These are phyloP conservation scores for Phytopythium vexans DNA, from an alignment of 352 stramenopile species.

Conservation along the genomic window DNA sequence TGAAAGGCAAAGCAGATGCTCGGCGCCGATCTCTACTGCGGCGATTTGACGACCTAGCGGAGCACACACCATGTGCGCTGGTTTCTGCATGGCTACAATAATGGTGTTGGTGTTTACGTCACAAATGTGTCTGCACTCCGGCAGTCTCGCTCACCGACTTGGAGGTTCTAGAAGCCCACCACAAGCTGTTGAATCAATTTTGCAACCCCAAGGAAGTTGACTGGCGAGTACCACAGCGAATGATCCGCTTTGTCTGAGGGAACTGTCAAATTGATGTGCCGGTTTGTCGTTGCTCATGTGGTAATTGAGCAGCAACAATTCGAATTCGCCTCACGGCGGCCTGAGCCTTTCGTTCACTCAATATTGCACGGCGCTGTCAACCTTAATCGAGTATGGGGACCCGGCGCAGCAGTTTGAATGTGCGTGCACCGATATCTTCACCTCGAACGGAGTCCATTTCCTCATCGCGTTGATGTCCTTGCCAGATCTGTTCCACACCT, in stretches of 20 bases:
- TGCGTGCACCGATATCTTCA: conserved; percentile 12
- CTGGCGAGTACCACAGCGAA: conserved; percentile 7
- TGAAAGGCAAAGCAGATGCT: too few species aligned
- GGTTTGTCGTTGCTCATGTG: not conserved
- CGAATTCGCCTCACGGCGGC: not conserved
- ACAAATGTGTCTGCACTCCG: not conserved
- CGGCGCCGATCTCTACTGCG: not conserved
- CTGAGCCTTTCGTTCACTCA: conserved; percentile 42
- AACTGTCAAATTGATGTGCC: not conserved
- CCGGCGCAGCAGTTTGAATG: conserved; percentile 54
- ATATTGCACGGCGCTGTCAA: conserved; percentile 41
- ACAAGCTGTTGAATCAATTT: conserved; percentile 41
- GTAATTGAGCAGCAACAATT: too few species aligned
- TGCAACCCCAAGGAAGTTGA: conserved; percentile 20
- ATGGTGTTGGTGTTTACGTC: not conserved
- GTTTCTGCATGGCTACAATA: not conserved
- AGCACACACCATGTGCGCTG: not conserved
- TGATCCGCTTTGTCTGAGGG: not conserved
- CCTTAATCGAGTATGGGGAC: conserved; percentile 40
- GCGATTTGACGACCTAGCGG: not conserved
- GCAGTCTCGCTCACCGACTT: conserved; percentile 14
- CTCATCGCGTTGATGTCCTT: not conserved
- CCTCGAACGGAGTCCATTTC: not conserved
- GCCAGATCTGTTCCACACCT: conserved; percentile 55
- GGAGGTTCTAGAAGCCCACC: conserved; percentile 35